These are phyloP conservation scores for Penicillium riverlandense DNA, from an alignment of 495 filamentous ascomycete genomes.

Conservation along the genomic window DNA sequence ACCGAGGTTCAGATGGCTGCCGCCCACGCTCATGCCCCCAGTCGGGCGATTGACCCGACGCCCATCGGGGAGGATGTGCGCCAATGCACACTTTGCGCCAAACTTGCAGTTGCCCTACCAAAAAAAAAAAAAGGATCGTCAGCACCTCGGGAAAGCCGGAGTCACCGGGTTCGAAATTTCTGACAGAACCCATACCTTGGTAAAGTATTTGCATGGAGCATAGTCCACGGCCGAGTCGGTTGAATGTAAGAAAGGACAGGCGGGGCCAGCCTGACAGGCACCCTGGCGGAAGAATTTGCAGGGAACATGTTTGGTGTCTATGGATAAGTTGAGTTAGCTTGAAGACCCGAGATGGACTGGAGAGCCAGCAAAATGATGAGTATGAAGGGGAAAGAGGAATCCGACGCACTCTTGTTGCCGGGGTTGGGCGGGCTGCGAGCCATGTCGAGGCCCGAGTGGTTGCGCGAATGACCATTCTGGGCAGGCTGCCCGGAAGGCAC, in stretches of 20 bases:
- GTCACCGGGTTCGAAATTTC: too few relatives aligned
- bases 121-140: constrained; percentile 1
- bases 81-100: constrained; percentile 91
- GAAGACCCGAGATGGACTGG: background rate
- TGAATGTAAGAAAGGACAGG: constrained; percentile 94
- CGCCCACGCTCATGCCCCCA: constrained; percentile 31
- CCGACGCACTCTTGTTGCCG: constrained; percentile 59
- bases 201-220: constrained; percentile 94
- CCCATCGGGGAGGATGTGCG: constrained; percentile 90
- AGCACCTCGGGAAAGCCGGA: too few relatives aligned
- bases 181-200: constrained; percentile 60
- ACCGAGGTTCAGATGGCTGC: constrained; percentile 58
- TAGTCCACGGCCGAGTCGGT: constrained; percentile 70
- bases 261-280: constrained; percentile 89
- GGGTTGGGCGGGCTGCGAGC: constrained; percentile 70
- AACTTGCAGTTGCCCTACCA: constrained; percentile 96
- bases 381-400: background rate
- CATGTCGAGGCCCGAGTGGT: constrained; percentile 39
- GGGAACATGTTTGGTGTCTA: constrained; percentile 95
- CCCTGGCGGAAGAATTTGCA: constrained; percentile 99
- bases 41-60: constrained; percentile 71
- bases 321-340: constrained; percentile 13
- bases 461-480: constrained; percentile 42
- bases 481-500: constrained; percentile 29
- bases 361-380: too few relatives aligned